Conservation (phyloP, 2,329 filamentous ascomycete genomes). For the Chrysoporthe austroafricana region DNA sequence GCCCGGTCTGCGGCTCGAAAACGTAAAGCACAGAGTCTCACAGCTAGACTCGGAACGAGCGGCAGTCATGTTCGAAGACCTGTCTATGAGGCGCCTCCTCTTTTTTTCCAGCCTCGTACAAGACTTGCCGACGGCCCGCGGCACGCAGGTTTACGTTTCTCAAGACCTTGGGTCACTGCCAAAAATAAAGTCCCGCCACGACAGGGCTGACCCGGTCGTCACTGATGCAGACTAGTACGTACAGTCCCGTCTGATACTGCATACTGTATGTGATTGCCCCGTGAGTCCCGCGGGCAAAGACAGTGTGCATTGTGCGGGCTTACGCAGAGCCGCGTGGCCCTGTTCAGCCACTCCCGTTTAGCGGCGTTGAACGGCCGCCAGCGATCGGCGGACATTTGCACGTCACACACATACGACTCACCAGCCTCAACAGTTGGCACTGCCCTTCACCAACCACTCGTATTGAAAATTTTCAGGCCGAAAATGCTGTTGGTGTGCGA, state of each 20-base stretch:
- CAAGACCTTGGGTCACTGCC: constrained; percentile 1
- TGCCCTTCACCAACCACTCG: background rate
- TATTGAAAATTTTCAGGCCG: background rate
- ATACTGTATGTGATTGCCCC: constrained; percentile 4
- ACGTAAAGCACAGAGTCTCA: background rate
- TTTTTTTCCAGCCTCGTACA: background rate
- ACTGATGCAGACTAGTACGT: background rate
- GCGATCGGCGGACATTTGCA: constrained; percentile 18
- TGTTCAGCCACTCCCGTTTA: constrained; percentile 21
- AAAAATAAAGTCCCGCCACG: constrained; percentile 23
- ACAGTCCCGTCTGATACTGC: background rate
- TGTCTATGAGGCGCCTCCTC: background rate
- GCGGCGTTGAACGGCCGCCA: constrained; percentile 10
- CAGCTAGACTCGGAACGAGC: background rate
- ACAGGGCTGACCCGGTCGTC: too few species aligned
- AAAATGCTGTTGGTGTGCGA: background rate
- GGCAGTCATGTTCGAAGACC: background rate
- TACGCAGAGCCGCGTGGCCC: constrained; percentile 26
- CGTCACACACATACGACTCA: constrained; percentile 8
- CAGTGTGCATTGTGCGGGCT: constrained; percentile 8
- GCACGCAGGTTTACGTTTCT: background rate
- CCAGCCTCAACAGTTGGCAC: constrained; percentile 20
- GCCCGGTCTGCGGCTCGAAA: background rate
- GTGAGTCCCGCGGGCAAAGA: background rate
- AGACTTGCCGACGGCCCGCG: too few species aligned